Base-by-base conservation (phyloP, 805 yeast genomes). In the Priceomyces haplophilus region DNA sequence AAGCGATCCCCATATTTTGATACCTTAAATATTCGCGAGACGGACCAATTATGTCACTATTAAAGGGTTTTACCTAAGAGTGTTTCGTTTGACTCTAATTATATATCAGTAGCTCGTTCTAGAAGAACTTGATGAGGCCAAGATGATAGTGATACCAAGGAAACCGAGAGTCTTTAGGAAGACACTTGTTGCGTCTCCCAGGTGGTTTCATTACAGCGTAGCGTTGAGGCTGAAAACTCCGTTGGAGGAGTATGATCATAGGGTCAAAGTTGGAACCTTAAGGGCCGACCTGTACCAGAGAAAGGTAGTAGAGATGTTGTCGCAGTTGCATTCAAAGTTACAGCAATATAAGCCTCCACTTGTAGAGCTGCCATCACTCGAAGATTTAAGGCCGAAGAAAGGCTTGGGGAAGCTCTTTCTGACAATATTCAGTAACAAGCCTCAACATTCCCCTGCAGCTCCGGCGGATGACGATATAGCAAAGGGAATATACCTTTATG, bases 401-500 rank as follows among this genome's bases (percentile, higher is more conserved):
- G 79, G 80, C 0, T 27, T 79, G 1, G 34, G 50, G 31, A 54
- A 56, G 35, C 46, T 49, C 41, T 46, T 54, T 29, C 25, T 23
- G n/a, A 30, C 44, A 3, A 13, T 41, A 12, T 30, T 41, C 5
- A 32, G 37, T 18, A 32, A 38, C 13, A 32, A 38, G 19, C 37
- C 33, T 5, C 23, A 17, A 11, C n/a, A 47, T 40, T 19, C 47
- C 42, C 10, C 41, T 38, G 15, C 16, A 20, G 25, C 47, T 34
- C 15, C 44, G 7, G 50, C 34, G 25, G 40, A 51, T 27, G 47
- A 49, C 7, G 62, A 56, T 34, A 69, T 64, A 21, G 71, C 82
- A 11, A 96, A 76, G 50, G 99, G 99, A 3, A 84, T 93, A 6
- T 93, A 93, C 56, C 72, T 93, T 23, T 93, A 87, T 63, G 99